A percentile compares a stretch with the other conserved stretches of the same genome.
Evolutionary conservation across 2,329 filamentous ascomycete species (phyloP).

Genomic region (Plectosphaerella cucumerina): DNA sequence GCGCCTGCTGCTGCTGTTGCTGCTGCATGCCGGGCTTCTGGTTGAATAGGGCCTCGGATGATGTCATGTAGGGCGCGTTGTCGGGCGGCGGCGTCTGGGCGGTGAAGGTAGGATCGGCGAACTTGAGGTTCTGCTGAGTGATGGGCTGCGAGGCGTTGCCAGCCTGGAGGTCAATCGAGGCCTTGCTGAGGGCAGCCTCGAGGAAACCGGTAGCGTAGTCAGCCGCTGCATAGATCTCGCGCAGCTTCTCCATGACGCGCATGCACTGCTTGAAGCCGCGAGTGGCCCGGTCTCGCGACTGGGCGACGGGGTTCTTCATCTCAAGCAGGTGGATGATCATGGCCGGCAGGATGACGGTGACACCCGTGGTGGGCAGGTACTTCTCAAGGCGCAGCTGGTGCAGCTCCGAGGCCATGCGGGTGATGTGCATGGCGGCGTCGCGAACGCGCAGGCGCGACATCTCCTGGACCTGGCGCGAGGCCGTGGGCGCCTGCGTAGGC

Average conservation of each 20-base stretch:
- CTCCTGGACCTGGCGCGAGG: conserved; percentile 70
- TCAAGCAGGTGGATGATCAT: conserved; percentile 93
- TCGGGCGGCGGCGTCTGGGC: conserved; percentile 52
- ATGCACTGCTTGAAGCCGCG: conserved; percentile 88
- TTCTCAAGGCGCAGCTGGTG: conserved; percentile 69
- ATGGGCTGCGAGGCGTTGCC: conserved; percentile 23
- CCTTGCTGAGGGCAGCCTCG: conserved; percentile 86
- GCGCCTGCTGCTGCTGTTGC: conserved; percentile 6
- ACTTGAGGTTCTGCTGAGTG: conserved; percentile 24
- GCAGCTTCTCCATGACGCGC: conserved; percentile 80
- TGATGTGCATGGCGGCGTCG: conserved; percentile 80
- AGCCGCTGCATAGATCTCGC: conserved; percentile 89
- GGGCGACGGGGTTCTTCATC: conserved; percentile 76
- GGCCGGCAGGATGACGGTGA: conserved; percentile 84
- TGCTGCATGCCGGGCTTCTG: conserved; percentile 9
- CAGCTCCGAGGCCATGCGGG: conserved; percentile 74
- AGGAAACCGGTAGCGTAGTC: conserved; percentile 94
- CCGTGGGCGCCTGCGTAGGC: conserved; percentile 45
- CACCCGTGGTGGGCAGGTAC: conserved; percentile 82
- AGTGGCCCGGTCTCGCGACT: conserved; percentile 67
- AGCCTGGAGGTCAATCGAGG: conserved; percentile 64
- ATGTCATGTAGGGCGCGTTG: conserved; percentile 38
- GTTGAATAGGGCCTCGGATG: conserved; percentile 33
- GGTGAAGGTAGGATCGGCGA: conserved; percentile 28
- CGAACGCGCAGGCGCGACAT: conserved; percentile 79